Evolutionary conservation across 2,329 filamentous ascomycete genomes (phyloP), one percentile per base, ranked within the genome.

Genomic region (Scedosporium minutisporum): DNA sequence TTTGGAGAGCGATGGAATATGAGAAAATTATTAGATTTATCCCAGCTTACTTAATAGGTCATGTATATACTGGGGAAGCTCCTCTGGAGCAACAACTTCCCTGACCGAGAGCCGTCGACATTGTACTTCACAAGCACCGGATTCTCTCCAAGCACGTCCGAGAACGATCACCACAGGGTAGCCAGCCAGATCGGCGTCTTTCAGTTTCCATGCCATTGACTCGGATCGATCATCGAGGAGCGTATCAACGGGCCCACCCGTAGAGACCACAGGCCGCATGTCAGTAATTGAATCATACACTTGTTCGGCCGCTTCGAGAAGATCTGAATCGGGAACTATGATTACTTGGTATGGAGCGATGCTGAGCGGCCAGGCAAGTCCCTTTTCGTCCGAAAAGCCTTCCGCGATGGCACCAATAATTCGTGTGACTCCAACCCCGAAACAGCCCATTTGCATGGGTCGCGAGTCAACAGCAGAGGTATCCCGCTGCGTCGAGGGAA

Each of bases 341-440:
- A 88, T 79, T 0, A 86, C 86, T 68, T 93, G 88, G 69, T 89
- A 97, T 0, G 95, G 95, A 2, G 95, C 91, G 66, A 97, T 92
- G 9, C 79, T 86, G 5, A 87, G 80, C 0, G 95, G 95, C 95
- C 95, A 99, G 68, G 91, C 91, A 6, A 97, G 80, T 0, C 92
- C 95, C 69, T 78, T 83, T 2, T 80, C 71, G 67, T 96, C 91
- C 0, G 86, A 81, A 9, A 91, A 78, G 46, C 88, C 82, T 66
- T 93, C 88, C 1, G 93, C 93, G 0, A 95, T 85, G 1, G 95
- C 91, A 7, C 88, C 92, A 65, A 99, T 87, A 68, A 99, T 87
- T 55, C 95, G 88, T 4, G 92, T 96, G 18, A 99, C 86, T 1
- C 95, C 95, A 65, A 99, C 96, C 0, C 95, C 95, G 71, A 97